A percentile compares a stretch with the other conserved stretches of the same genome.
These are phyloP conservation scores for Pulveroboletus frians DNA, from an alignment of 768 basidiomycete species.

Conservation along the genomic window DNA sequence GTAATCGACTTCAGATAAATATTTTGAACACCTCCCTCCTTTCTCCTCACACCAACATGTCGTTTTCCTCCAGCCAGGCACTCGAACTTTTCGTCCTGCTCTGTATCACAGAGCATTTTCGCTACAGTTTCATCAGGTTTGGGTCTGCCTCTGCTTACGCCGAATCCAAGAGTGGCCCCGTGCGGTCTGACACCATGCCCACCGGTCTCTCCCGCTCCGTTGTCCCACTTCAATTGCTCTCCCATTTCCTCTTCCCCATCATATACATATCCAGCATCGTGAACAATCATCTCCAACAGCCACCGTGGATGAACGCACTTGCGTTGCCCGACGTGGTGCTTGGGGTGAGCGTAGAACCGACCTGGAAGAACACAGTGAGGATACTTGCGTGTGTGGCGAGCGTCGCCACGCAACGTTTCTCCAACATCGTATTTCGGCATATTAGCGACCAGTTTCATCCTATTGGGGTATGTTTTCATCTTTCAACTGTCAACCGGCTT, in stretches of 20 bases:
- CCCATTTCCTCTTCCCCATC: background rate
- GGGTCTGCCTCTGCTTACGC: background rate
- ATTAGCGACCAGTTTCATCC: conserved; percentile 5
- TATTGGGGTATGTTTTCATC: conserved; percentile 2
- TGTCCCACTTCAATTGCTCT: background rate
- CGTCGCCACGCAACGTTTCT: background rate
- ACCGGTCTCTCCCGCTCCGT: background rate
- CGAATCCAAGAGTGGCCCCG: conserved; percentile 3
- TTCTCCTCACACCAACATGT: background rate
- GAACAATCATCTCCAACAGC: background rate
- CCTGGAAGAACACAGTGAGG: background rate
- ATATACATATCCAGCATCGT: background rate
- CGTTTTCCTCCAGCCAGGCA: background rate
- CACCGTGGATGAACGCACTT: conserved; percentile 1
- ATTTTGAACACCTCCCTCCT: too few relatives aligned
- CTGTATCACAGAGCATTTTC: background rate
- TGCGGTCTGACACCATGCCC: conserved; percentile 4
- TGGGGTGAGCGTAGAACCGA: background rate
- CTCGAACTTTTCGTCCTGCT: conserved; percentile 4
- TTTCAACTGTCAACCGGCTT: too few relatives aligned
- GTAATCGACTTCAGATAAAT: too few relatives aligned
- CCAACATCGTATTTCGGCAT: background rate
- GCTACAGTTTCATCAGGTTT: background rate
- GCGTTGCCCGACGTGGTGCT: background rate
- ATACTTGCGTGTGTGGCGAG: background rate